phyloP scores from a whole-genome alignment of 2,329 filamentous ascomycete species.

The Aspergillus glaucus region DNA sequence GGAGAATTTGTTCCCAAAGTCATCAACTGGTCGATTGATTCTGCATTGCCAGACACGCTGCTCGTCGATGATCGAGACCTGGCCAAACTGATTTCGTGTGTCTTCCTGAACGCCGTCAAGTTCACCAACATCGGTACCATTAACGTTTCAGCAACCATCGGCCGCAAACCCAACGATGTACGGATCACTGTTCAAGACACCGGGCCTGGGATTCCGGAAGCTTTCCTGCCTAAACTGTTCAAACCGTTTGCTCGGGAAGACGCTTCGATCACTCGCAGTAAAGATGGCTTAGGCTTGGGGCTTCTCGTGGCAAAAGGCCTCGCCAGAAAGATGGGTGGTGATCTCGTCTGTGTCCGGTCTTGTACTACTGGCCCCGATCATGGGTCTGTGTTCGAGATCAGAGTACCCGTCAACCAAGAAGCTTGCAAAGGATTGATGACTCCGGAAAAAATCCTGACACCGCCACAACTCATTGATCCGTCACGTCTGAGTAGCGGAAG shows the following conservation, averaged over 20 bases:
- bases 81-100: constrained; percentile 57
- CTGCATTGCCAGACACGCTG: constrained; percentile 40
- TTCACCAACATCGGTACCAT: constrained; percentile 63
- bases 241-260: constrained; percentile 65
- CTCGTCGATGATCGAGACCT: constrained; percentile 57
- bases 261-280: constrained; percentile 59
- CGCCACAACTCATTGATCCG: constrained; percentile 16
- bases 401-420: constrained; percentile 53
- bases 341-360: constrained; percentile 58
- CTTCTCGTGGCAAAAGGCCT: constrained; percentile 67
- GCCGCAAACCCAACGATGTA: constrained; percentile 47
- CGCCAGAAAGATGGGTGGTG: constrained; percentile 62
- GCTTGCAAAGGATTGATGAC: constrained; percentile 44
- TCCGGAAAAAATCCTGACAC: constrained; percentile 40
- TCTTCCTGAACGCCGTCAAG: constrained; percentile 63
- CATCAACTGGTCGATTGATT: constrained; percentile 45
- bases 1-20: constrained; percentile 39
- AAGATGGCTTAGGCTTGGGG: constrained; percentile 63
- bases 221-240: constrained; percentile 61
- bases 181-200: constrained; percentile 60
- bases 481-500: constrained; percentile 17
- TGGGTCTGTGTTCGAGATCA: constrained; percentile 64
- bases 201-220: constrained; percentile 61
- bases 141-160: constrained; percentile 49
- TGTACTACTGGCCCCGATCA: constrained; percentile 54